phyloP scores from a whole-genome alignment of 345 rosid species.

The Toxicodendron radicans region DNA sequence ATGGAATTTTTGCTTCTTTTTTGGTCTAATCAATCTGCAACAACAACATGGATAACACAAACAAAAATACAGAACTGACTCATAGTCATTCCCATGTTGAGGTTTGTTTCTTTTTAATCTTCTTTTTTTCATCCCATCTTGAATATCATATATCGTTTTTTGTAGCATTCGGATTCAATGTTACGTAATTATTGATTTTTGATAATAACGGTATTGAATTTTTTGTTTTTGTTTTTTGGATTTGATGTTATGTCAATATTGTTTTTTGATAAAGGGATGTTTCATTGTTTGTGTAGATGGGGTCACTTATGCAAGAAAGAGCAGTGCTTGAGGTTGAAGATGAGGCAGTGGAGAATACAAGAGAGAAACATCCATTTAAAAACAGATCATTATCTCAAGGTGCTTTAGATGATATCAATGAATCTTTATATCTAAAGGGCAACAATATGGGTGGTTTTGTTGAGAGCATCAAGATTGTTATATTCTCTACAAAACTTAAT shows the following conservation, averaged over 20 bases:
- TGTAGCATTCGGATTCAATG: neutral
- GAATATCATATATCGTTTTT: neutral
- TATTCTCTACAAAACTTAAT: conserved; percentile 30
- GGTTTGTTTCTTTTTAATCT: conserved; percentile 13
- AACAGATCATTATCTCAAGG: neutral
- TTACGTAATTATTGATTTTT: neutral
- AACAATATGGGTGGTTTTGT: conserved; percentile 1
- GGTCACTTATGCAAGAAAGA: conserved; percentile 13
- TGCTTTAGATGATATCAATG: neutral
- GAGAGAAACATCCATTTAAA: neutral
- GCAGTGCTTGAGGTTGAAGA: conserved; percentile 15
- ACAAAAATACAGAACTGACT: neutral
- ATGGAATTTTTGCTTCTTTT: conserved; percentile 14
- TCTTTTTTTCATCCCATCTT: neutral
- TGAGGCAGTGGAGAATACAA: neutral
- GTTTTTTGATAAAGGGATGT: conserved; percentile 12
- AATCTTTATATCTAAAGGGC: neutral
- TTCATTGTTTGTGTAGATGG: conserved; percentile 21
- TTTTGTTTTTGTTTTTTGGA: neutral
- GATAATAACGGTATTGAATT: conserved; percentile 5
- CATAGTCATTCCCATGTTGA: conserved; percentile 22
- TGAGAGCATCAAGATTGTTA: conserved; percentile 28
- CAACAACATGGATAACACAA: conserved; percentile 10
- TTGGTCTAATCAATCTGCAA: neutral
- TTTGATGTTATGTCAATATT: neutral